phyloP scores from a whole-genome alignment of 441 rosid species.

The Corymbia citriodora region DNA sequence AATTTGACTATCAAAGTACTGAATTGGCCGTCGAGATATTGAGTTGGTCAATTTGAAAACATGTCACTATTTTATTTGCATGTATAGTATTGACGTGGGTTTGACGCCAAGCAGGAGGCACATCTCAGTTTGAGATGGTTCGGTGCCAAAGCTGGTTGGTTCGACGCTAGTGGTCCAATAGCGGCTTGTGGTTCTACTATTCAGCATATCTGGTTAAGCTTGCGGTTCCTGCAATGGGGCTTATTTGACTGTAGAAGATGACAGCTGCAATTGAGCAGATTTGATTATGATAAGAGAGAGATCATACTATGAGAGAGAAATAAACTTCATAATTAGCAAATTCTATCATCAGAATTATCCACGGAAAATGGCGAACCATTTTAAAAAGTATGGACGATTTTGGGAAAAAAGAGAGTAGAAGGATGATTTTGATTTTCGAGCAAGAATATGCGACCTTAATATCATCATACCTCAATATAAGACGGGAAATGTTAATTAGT shows the following conservation, averaged over 20 bases:
- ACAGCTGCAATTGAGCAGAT: background rate
- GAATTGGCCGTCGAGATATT: background rate
- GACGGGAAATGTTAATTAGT: too few relatives aligned
- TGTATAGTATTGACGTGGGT: background rate
- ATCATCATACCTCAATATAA: too few relatives aligned
- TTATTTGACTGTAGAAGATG: background rate
- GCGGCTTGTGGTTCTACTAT: background rate
- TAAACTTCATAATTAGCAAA: background rate
- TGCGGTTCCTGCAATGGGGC: background rate
- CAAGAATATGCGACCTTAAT: too few relatives aligned
- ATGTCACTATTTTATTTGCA: background rate
- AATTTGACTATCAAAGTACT: background rate
- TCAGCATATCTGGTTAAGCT: background rate
- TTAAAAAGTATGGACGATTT: background rate
- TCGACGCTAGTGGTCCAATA: background rate
- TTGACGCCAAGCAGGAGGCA: background rate
- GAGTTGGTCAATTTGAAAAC: background rate
- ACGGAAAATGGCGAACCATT: background rate
- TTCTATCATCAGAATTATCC: background rate
- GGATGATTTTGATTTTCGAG: too few relatives aligned
- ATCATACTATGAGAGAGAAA: background rate
- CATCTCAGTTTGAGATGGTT: background rate
- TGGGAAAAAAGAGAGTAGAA: background rate
- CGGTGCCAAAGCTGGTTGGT: background rate
- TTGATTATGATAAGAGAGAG: background rate